Evolutionary conservation across 1,284 basidiomycete genomes (phyloP), one percentile per base, ranked within the genome.

Genomic region (Takashimella koratensis): DNA sequence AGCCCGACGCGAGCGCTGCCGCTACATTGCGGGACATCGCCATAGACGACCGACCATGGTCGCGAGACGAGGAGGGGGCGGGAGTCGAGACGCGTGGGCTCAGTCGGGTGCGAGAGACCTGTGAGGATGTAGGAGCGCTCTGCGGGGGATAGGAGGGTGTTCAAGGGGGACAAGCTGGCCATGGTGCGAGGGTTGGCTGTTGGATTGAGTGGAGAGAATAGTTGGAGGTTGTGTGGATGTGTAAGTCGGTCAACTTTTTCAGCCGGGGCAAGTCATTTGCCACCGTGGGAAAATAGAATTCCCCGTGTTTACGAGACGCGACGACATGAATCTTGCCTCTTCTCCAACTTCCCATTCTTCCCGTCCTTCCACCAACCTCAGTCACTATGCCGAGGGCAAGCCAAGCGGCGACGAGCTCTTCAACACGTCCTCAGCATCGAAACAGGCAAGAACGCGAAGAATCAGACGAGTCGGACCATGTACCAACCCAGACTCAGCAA

Each of bases 51-150:
- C 39, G 59, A 48, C 24, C 76, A 66, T 8, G 63, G 54, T 21
- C 73, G 62, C 12, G 70, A 63, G 10, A 54, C 52, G 20, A 70
- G 62, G 5, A 73, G 64, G 1, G 53, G 50, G 48, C 74, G 61
- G 2, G 66, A 67, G 54, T 76, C 75, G 4, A 58, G 48, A 22
- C 74, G 65, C 8, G 70, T 74, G 4, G 74, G 74, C 4, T 59
- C 8, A 10, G 63, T 57, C 1, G 67, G 47, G 45, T 70, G 63
- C 1, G 67, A 47, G 6, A 76, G 66, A 23, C 74, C 74, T 2
- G 68, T 62, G 45, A 67, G 53, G 45, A 76, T 75, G 59, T 74
- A 76, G 11, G 64, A 63, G n/a, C 64, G 55, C 53, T 76, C 75
- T 2, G 75, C 64, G 4, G 73, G 71, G 0, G 75, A 76, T 8